These are phyloP conservation scores for Sphagnum fallax DNA, from an alignment of 228 moss, liverwort and hornwort species.

Conservation along the genomic window DNA sequence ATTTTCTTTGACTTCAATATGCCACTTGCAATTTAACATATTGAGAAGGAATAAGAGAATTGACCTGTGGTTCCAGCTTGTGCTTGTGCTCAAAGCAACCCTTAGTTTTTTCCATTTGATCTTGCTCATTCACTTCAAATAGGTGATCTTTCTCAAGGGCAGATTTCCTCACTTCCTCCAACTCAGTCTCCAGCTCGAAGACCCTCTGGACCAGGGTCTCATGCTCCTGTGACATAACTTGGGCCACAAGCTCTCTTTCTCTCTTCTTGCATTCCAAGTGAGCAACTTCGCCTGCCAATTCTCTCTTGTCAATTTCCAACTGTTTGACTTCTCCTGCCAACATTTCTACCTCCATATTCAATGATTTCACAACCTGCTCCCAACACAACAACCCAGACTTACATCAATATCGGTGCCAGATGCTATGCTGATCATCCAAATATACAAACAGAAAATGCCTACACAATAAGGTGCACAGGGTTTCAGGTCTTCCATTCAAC, in stretches of 20 bases:
- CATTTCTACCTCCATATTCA: slow-evolving; percentile 35
- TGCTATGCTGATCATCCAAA: no score
- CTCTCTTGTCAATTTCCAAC: slow-evolving; percentile 37
- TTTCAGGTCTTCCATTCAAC: neutral
- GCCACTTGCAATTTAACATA: no score
- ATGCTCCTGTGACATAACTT: slow-evolving; percentile 43
- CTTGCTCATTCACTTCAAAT: slow-evolving; percentile 41
- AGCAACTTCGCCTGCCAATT: no score
- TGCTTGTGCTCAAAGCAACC: slow-evolving; percentile 23
- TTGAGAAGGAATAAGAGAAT: no score
- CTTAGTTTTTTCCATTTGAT: slow-evolving; percentile 39
- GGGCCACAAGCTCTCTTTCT: slow-evolving; percentile 42
- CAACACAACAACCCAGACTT: neutral
- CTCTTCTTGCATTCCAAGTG: no score
- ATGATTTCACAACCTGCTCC: slow-evolving; percentile 28
- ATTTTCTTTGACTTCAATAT: no score
- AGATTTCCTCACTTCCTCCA: slow-evolving; percentile 42
- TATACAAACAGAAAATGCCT: no score
- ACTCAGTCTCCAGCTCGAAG: slow-evolving; percentile 38
- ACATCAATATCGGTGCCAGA: neutral
- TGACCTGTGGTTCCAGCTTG: no score
- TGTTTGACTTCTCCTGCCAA: slow-evolving; percentile 34
- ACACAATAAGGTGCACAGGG: neutral
- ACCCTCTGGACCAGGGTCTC: slow-evolving; percentile 45
- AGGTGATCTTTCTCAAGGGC: slow-evolving; percentile 57